These are phyloP conservation scores for Euphorbia celastroides DNA, from an alignment of 441 rosid genomes.

Conservation along the genomic window DNA sequence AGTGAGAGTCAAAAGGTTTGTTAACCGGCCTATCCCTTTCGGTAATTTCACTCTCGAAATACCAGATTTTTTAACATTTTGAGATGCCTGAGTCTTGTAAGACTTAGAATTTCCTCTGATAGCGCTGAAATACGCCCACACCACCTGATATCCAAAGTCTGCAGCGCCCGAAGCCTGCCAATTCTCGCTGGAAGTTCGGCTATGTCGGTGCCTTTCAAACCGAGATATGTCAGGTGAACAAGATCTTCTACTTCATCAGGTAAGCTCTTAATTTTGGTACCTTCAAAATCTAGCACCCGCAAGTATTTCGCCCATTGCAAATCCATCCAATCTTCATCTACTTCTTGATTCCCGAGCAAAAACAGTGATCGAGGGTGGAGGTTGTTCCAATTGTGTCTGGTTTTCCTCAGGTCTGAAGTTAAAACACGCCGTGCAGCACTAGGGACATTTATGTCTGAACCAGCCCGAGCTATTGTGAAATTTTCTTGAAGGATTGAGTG, in stretches of 20 bases:
- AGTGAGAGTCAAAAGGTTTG: conserved; percentile 28
- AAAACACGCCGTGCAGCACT: conserved; percentile 16
- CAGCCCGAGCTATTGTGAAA: conserved; percentile 7
- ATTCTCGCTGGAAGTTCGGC: conserved; percentile 26
- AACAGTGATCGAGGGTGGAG: conserved; percentile 26
- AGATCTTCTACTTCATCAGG: conserved; percentile 36
- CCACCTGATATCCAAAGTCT: conserved; percentile 36
- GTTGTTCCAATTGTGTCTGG: conserved; percentile 14
- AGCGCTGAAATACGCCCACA: conserved; percentile 25
- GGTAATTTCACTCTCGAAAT: conserved; percentile 25
- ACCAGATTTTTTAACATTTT: conserved; percentile 27
- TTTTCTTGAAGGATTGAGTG: conserved; percentile 15
- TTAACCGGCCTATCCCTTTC: conserved; percentile 23
- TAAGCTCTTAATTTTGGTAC: conserved; percentile 22
- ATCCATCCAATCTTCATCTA: conserved; percentile 31
- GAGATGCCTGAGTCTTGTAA: conserved; percentile 26
- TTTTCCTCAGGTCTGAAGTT: conserved; percentile 24
- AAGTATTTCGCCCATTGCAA: conserved; percentile 28
- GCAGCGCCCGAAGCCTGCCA: conserved; percentile 23
- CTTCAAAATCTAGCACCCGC: conserved; percentile 32
- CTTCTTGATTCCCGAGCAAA: conserved; percentile 28
- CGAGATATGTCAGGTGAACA: conserved; percentile 37
- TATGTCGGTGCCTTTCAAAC: conserved; percentile 29
- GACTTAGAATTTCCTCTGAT: conserved; percentile 20
- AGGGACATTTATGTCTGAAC: conserved; percentile 19